Evolutionary conservation across 2,329 filamentous ascomycete species (phyloP).

Genomic region (Hansfordia pulvinata): DNA sequence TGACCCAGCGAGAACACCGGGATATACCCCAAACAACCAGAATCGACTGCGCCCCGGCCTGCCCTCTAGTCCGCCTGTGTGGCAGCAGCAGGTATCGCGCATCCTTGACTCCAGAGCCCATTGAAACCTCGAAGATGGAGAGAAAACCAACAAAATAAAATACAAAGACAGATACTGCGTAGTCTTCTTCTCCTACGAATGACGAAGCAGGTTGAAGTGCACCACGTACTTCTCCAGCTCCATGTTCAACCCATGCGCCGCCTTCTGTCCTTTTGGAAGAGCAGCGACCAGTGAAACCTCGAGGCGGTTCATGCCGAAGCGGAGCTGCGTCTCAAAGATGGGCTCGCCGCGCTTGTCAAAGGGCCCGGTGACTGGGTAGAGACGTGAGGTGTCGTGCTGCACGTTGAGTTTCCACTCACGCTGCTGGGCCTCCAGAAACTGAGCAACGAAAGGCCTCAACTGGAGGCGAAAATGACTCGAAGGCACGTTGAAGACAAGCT

Average conservation of each 20-base stretch:
- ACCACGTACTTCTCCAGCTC: slow-evolving; percentile 71
- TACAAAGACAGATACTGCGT: no score
- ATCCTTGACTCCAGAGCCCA: no score
- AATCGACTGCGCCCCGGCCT: no score
- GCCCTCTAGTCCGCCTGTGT: no score
- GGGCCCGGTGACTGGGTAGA: slow-evolving; percentile 31
- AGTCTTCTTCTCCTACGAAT: no score
- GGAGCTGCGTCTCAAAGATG: slow-evolving; percentile 62
- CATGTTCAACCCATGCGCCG: slow-evolving; percentile 44
- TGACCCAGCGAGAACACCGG: no score
- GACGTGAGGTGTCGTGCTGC: slow-evolving; percentile 50
- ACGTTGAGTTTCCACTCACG: slow-evolving; percentile 70
- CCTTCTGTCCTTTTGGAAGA: slow-evolving; percentile 44
- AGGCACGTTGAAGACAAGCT: slow-evolving; percentile 57
- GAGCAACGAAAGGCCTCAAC: slow-evolving; percentile 51
- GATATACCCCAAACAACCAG: no score
- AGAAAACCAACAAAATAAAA: no score
- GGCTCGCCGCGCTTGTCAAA: slow-evolving; percentile 46
- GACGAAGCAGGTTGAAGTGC: slow-evolving; percentile 59
- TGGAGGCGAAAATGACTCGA: slow-evolving; percentile 56
- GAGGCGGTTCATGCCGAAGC: slow-evolving; percentile 62
- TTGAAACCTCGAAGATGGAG: no score
- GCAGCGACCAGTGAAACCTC: slow-evolving; percentile 68
- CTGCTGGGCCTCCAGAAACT: slow-evolving; percentile 41
- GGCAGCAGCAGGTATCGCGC: no score